A percentile compares a stretch with the other conserved stretches of the same genome.
Evolutionary conservation across 352 stramenopile species (phyloP).

Genomic region (Globisporangium heterothallicum): DNA sequence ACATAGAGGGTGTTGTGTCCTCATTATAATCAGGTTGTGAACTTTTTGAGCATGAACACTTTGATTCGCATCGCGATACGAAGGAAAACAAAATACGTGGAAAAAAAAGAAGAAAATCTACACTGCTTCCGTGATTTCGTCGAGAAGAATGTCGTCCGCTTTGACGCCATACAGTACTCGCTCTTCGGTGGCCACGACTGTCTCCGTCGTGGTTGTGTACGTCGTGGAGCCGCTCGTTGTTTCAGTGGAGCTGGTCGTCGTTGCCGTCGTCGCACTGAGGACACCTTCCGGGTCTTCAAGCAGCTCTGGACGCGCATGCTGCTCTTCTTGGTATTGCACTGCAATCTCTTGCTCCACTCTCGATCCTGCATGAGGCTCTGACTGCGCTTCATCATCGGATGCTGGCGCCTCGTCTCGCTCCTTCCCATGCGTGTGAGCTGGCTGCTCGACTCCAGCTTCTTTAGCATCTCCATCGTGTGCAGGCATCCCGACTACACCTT

Average conservation of each 20-base stretch:
- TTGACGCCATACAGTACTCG: constrained; percentile 31
- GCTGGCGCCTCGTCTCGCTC: neutral
- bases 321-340: neutral
- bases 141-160: constrained; percentile 44
- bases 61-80: too few relatives aligned
- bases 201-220: constrained; percentile 24
- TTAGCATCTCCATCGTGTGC: neutral
- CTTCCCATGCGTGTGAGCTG: neutral
- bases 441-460: neutral
- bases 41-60: constrained; percentile 1
- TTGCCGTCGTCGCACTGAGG: neutral
- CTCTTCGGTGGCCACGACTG: constrained; percentile 17
- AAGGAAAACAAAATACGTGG: too few relatives aligned
- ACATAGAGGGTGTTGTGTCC: too few relatives aligned
- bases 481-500: neutral
- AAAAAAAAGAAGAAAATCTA: too few relatives aligned
- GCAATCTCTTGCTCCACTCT: constrained; percentile 19
- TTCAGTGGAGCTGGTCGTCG: neutral
- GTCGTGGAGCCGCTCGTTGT: neutral
- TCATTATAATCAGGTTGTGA: too few relatives aligned
- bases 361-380: neutral
- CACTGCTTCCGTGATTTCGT: constrained; percentile 57
- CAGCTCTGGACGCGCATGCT: too few relatives aligned
- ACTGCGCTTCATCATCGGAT: neutral
- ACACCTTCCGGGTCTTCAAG: too few relatives aligned